Evolutionary conservation across 2,329 filamentous ascomycete genomes (phyloP).

Genomic region (Phyllosticta citriasiana): DNA sequence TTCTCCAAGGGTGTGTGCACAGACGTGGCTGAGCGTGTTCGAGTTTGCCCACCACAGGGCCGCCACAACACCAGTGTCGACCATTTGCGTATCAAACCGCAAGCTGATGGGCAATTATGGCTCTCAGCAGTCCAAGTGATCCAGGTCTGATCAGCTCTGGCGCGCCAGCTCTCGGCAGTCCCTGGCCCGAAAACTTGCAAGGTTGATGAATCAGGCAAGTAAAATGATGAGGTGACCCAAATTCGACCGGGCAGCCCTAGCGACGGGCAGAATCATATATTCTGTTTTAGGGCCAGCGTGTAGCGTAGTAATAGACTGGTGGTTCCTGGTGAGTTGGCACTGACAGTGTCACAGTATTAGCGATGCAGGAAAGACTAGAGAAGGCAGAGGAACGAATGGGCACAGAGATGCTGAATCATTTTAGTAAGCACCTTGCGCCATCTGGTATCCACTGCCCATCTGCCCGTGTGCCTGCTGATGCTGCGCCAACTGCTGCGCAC

Average conservation of each 20-base stretch:
- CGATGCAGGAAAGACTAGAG: background rate
- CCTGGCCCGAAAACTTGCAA: background rate
- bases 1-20: too few species aligned
- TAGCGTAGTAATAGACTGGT: background rate
- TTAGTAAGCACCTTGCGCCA: slow-evolving; percentile 30
- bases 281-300: background rate
- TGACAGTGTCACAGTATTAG: background rate
- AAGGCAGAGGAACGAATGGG: background rate
- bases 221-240: background rate
- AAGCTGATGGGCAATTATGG: too few species aligned
- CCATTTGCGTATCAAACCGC: too few species aligned
- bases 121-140: too few species aligned
- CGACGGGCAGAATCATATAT: background rate
- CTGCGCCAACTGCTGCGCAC: slow-evolving; percentile 22
- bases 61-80: too few species aligned
- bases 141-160: too few species aligned
- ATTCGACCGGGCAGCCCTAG: background rate
- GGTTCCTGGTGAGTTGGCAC: background rate
- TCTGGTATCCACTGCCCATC: slow-evolving; percentile 26
- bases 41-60: too few species aligned
- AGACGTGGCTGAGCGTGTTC: too few species aligned
- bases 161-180: background rate
- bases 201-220: background rate
- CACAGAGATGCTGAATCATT: background rate
- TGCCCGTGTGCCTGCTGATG: slow-evolving; percentile 28